These are phyloP conservation scores for Agapanthus africanus DNA, from an alignment of 106 monocot species.

Conservation along the genomic window DNA sequence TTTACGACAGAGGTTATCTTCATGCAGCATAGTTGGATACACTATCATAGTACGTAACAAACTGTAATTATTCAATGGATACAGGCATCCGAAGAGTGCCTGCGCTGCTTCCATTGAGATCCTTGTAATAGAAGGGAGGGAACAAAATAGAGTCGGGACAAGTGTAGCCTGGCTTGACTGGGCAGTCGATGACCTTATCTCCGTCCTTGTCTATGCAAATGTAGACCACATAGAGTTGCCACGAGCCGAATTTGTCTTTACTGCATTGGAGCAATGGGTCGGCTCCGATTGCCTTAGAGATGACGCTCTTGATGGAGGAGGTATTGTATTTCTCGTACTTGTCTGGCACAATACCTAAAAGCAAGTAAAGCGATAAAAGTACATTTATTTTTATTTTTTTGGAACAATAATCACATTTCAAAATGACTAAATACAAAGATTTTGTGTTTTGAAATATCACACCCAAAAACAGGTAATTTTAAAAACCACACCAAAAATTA, in stretches of 20 bases:
- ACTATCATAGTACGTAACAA: too few species aligned
- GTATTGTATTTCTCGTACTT: not conserved
- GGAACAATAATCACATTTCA: too few species aligned
- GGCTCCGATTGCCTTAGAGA: not conserved
- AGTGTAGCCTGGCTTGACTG: not conserved
- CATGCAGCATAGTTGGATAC: too few species aligned
- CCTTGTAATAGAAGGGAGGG: not conserved
- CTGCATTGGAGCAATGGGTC: constrained; percentile 12
- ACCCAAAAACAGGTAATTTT: too few species aligned
- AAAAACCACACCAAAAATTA: too few species aligned
- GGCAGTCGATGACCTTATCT: not conserved
- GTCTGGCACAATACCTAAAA: not conserved
- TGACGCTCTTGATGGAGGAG: constrained; percentile 1
- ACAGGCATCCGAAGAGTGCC: not conserved
- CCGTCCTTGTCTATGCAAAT: not conserved
- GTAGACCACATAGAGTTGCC: constrained; percentile 12
- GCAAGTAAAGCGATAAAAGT: too few species aligned
- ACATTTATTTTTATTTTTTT: too few species aligned
- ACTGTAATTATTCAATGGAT: not conserved
- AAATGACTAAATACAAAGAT: too few species aligned
- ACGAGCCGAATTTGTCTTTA: constrained; percentile 1
- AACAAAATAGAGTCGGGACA: too few species aligned
- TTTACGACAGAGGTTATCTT: too few species aligned
- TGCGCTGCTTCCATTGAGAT: not conserved
- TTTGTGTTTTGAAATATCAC: too few species aligned